Evolutionary conservation across 225 moss, liverwort and hornwort species (phyloP), one percentile per base, ranked within the genome.

Genomic region (Anthoceros angustus): DNA sequence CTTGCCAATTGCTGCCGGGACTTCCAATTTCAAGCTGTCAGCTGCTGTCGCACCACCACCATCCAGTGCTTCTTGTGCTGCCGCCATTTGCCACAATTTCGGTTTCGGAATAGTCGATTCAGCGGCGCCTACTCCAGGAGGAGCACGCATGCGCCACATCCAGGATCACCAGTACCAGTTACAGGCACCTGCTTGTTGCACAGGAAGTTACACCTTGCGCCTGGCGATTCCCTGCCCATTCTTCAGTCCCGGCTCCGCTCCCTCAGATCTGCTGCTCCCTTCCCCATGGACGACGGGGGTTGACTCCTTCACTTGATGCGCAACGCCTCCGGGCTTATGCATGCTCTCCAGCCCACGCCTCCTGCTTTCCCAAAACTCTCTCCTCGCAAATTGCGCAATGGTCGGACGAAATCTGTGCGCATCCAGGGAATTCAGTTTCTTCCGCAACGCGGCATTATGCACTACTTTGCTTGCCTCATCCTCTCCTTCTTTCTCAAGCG

Each of bases 401-500:
- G 55, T 55, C 55, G 55, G 7, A 18, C 55, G 23, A 55, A 55
- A 55, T 18, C 55, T 55, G 6, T 55, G 55, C 55, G 55, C 55
- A 55, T 55, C 55, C 55, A 55, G n/a, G 55, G n/a, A 55, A 55
- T 55, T 55, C 55, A 18, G 10, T 20, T 15, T 20, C n/a, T 23
- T 55, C 55, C 55, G 55, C 55, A 18, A 5, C 55, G 55, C 15
- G 14, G n/a, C 55, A 55, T 55, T 55, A 55, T 55, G 55, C 55
- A 55, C 10, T 15, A 55, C n/a, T 55, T 55, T n/a, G n/a, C 55
- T n/a, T 55, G 55, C 23, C 10, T 55, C 23, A 20, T 82, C 41
- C 62, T 82, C 70, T 74, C 82, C 9, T 76, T 72, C 64, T 39
- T 83, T 40, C 40, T 83, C 43, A 83, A 71, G 65, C 71, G 82